Base-by-base conservation (phyloP, 2,329 filamentous ascomycete species). In the Trichoderma harzianum region DNA sequence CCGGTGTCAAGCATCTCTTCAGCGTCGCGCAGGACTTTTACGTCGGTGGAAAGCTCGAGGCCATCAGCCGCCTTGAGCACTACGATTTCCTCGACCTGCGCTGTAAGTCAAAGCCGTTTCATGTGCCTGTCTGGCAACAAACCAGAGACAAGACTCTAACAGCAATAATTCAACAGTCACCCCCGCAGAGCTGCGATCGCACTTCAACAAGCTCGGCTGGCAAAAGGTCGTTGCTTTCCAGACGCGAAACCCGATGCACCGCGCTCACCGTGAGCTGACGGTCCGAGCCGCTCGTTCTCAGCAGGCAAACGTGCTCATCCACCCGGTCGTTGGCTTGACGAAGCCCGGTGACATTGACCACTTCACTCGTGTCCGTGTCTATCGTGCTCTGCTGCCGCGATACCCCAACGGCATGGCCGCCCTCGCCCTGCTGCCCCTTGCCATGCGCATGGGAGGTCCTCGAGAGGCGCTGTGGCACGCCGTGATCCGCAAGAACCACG, bases 161-260 rank as follows among this genome's bases (percentile, higher is more conserved):
- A 57, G 16, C 14, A 32, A 7, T 16, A 12, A 36, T 16, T 43
- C 53, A 18, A 18, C 63, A 94, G 92, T 95, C 85, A 97, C 96
- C 12, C 96, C 96, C 75, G 92, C 96, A 63, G 96, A 99, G 86
- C 89, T 99, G 78, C 93, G 96, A 78, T 87, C 93, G 75, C 95
- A 98, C 88, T 99, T 99, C 81, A 96, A 98, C 88, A 99, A 99
- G 90, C 94, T 99, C 78, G 96, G 96, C 85, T 99, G 96, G 96
- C 91, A 93, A 83, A 92, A 92, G 83, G 95, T 99, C 77, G 96
- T 99, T 75, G 96, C 96, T 80, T 99, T 99, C 92, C 96, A 99
- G 89, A 99, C 96, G 76, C 88, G 95, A 83, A 99, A 99, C 86
- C 96, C 96, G 78, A 99, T 99, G 96, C 96, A 99, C 87, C 93